Evolutionary conservation across 2,329 filamentous ascomycete genomes (phyloP).

Genomic region (Sporothrix globosa): DNA sequence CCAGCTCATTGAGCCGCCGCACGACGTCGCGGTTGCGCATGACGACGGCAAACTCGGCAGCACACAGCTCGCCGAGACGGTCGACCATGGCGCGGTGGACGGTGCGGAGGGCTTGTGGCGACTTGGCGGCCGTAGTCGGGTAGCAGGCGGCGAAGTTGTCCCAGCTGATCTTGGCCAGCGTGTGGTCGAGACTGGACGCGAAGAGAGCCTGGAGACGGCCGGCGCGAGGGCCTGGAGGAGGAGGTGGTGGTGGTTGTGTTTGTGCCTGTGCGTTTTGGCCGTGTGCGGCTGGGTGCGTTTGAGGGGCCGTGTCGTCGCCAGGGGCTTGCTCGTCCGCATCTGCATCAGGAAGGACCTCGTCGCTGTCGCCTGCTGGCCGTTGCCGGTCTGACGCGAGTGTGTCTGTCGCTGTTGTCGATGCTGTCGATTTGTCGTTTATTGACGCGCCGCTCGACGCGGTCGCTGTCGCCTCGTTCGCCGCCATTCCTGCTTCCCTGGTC

Average conservation of each 20-base stretch:
- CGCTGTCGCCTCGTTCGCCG: slow-evolving; percentile 23
- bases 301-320: not conserved
- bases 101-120: slow-evolving; percentile 55
- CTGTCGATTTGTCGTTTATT: slow-evolving; percentile 5
- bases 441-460: slow-evolving; percentile 19
- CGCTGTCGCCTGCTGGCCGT: not conserved
- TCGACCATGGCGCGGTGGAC: slow-evolving; percentile 64
- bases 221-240: slow-evolving; percentile 60
- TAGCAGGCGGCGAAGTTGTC: slow-evolving; percentile 64
- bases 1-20: slow-evolving; percentile 61
- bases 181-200: slow-evolving; percentile 55
- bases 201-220: slow-evolving; percentile 59
- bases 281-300: not conserved
- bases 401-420: slow-evolving; percentile 8
- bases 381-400: not conserved
- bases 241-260: slow-evolving; percentile 41
- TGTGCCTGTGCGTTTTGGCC: not conserved
- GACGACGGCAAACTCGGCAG: slow-evolving; percentile 62
- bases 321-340: not conserved
- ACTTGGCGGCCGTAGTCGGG: slow-evolving; percentile 58
- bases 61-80: slow-evolving; percentile 57
- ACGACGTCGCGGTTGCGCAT: slow-evolving; percentile 57
- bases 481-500: not conserved
- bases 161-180: slow-evolving; percentile 59
- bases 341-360: slow-evolving; percentile 28